These are phyloP conservation scores for Penicillium lividum DNA, from an alignment of 495 filamentous ascomycete species.

Conservation along the genomic window DNA sequence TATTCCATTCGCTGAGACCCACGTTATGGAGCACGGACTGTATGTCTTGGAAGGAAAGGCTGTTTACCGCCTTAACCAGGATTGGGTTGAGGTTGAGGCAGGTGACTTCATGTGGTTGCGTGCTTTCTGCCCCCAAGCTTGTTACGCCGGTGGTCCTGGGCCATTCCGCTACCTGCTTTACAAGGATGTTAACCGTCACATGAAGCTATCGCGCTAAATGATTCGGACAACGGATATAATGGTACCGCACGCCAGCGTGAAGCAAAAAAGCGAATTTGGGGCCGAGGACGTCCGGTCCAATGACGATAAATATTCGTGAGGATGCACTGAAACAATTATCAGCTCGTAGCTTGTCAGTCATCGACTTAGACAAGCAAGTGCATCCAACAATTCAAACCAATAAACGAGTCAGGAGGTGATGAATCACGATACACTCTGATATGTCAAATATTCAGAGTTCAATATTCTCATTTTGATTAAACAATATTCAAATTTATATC, in stretches of 20 bases:
- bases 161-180: conserved; percentile 35
- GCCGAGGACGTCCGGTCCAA: not conserved
- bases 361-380: not conserved
- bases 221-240: not conserved
- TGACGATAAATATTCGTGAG: not conserved
- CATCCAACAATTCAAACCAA: not conserved
- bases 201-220: conserved; percentile 26
- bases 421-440: not conserved
- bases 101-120: conserved; percentile 38
- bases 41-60: conserved; percentile 33
- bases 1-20: conserved; percentile 30
- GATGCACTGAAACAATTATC: too few relatives aligned
- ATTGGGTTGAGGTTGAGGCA: conserved; percentile 35
- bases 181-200: conserved; percentile 35
- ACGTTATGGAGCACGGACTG: conserved; percentile 31
- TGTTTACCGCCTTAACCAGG: conserved; percentile 33
- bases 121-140: conserved; percentile 34
- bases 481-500: too few relatives aligned
- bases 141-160: conserved; percentile 35
- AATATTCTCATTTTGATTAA: not conserved
- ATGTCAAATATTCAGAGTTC: not conserved
- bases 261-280: not conserved
- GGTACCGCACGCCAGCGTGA: not conserved
- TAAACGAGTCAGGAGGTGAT: not conserved
- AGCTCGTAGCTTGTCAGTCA: not conserved